Evolutionary conservation across 2,329 filamentous ascomycete species (phyloP).

Genomic region (Hypoxylon sp.): DNA sequence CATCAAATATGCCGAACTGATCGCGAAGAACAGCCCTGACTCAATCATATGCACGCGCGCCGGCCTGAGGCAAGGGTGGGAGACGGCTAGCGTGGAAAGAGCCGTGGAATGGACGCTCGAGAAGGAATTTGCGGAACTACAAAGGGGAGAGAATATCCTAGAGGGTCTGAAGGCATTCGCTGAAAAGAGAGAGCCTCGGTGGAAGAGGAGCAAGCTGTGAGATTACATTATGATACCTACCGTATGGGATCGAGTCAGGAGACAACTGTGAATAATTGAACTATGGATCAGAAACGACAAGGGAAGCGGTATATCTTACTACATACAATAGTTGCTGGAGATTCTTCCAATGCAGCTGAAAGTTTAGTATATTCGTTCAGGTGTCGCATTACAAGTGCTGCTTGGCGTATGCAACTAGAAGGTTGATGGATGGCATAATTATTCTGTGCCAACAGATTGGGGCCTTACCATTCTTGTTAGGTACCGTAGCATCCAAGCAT

Average conservation of each 20-base stretch:
- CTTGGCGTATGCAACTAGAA: conserved; percentile 41
- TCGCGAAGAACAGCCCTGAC: conserved; percentile 49
- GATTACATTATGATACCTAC: neutral
- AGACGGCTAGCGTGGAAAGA: conserved; percentile 50
- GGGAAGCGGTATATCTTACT: neutral
- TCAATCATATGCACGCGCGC: conserved; percentile 51
- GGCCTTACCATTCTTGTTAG: conserved; percentile 13
- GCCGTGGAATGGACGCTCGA: conserved; percentile 50
- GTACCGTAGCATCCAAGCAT: conserved; percentile 32
- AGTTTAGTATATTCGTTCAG: conserved; percentile 21
- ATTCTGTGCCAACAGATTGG: conserved; percentile 6
- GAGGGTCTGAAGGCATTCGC: conserved; percentile 52
- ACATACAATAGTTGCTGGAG: neutral
- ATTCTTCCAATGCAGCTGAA: no score
- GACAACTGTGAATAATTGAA: neutral
- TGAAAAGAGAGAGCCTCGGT: conserved; percentile 51
- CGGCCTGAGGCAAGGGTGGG: conserved; percentile 49
- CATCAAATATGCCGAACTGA: conserved; percentile 78
- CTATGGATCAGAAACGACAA: conserved; percentile 14
- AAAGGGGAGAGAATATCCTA: conserved; percentile 52
- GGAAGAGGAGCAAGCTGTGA: conserved; percentile 51
- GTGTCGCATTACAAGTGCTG: conserved; percentile 26
- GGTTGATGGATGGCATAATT: conserved; percentile 19
- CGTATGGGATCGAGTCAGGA: conserved; percentile 3
- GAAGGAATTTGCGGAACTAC: conserved; percentile 53